Evolutionary conservation across 805 yeast genomes (phyloP), one percentile per base, ranked within the genome.

Genomic region (Jamesozyma jinghongensis): DNA sequence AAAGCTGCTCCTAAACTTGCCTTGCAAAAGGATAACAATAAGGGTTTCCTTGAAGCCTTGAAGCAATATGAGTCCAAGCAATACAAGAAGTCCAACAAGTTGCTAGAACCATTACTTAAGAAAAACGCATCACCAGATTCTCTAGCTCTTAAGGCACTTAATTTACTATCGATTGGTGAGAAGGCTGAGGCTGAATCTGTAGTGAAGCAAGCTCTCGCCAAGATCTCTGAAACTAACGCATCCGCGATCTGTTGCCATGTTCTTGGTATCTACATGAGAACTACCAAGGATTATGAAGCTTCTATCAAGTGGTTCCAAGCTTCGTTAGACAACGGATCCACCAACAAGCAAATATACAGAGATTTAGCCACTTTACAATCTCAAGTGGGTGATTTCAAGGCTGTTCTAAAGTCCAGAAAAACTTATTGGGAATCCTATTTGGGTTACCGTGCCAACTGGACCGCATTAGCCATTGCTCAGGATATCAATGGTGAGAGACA

Each of bases 381-480:
- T 22, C 97, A 92, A 53, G 68, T 71, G 47, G 77, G 96, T 45
- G 88, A 85, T 54, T 85, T 68, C 57, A 74, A 74, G 50, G 70
- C 70, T 19, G 70, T 82, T 46, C 70, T 75, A 4, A 73, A 65
- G 10, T 73, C 90, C 2, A 74, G 97, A 52, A 77, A 75, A 44
- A 69, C 70, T 30, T 79, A 77, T 52, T 70, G 92, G 61, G 84
- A 81, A 52, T 71, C 74, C 19, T 80, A 74, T 51, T 78, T 92
- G 10, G 94, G 94, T 0, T 84, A 77, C 57, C 74, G 96, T 48
- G 87, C 90, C 46, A 84, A 85, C 56, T 88, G 96, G 95, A 83
- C 94, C 1, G 80, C 81, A 0, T 70, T 83, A 38, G 95, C 95
- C 1, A 71, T 86, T 33, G 95, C 97, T 1, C 85, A 82, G 56